A percentile compares a stretch with the other conserved stretches of the same genome.
Conservation (phyloP, 2,329 filamentous ascomycete species). For the Cladophialophora psammophila region DNA sequence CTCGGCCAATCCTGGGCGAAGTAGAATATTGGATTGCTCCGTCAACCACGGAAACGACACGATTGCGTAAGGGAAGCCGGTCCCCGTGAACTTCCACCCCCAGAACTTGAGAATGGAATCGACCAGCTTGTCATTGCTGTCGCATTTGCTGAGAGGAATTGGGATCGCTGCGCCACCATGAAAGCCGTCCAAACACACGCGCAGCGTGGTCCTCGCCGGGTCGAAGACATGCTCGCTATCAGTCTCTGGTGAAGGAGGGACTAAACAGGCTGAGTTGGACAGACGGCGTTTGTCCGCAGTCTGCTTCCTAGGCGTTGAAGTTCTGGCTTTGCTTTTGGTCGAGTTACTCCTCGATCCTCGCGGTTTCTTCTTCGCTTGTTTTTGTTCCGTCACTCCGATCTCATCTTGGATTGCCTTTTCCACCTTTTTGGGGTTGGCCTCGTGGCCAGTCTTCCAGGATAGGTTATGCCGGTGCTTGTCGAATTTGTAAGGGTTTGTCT, state of each 20-base stretch:
- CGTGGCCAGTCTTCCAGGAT: slow-evolving; percentile 19
- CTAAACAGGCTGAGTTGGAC: neutral
- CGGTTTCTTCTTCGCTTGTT: slow-evolving; percentile 17
- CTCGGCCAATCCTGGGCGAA: slow-evolving; percentile 26
- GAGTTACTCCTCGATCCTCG: slow-evolving; percentile 10
- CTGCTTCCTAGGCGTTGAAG: neutral
- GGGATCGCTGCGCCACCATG: slow-evolving; percentile 21
- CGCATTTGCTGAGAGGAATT: slow-evolving; percentile 23
- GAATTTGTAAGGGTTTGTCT: slow-evolving; percentile 33
- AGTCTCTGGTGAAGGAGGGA: neutral
- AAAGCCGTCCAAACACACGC: slow-evolving; percentile 31
- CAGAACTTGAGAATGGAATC: slow-evolving; percentile 29
- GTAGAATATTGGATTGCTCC: slow-evolving; percentile 30
- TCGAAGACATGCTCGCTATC: slow-evolving; percentile 6
- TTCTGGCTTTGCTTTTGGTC: slow-evolving; percentile 20
- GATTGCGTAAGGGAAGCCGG: slow-evolving; percentile 26
- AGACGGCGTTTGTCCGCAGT: neutral
- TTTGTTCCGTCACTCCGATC: slow-evolving; percentile 15
- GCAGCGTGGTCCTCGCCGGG: slow-evolving; percentile 17
- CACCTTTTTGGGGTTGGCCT: slow-evolving; percentile 25
- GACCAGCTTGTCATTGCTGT: slow-evolving; percentile 28
- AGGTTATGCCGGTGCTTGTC: slow-evolving; percentile 36
- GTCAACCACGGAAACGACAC: slow-evolving; percentile 36
- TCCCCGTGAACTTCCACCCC: slow-evolving; percentile 32
- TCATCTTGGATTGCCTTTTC: slow-evolving; percentile 29